A percentile compares a stretch with the other conserved stretches of the same genome.
phyloP scores from a whole-genome alignment of 2,329 filamentous ascomycete species.

The Alternaria sp. region DNA sequence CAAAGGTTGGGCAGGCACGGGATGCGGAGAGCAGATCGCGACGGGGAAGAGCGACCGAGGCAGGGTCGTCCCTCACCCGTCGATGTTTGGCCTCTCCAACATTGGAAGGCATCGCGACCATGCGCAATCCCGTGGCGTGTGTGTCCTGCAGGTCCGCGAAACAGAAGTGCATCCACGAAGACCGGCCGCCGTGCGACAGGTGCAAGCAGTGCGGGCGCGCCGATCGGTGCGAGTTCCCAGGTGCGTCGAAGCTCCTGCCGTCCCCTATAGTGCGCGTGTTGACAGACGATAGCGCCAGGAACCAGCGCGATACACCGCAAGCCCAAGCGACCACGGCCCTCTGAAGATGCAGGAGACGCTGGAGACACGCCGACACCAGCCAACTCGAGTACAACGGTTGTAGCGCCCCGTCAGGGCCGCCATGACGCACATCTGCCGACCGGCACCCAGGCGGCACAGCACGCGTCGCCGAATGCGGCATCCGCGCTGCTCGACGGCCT shows the following conservation, averaged over 20 bases:
- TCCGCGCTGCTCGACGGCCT: constrained; percentile 39
- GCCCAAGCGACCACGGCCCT: constrained; percentile 45
- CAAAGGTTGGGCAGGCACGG: not conserved
- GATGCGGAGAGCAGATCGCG: constrained; percentile 5
- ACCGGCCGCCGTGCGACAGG: constrained; percentile 48
- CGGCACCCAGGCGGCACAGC: constrained; percentile 27
- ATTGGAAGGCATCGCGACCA: constrained; percentile 13
- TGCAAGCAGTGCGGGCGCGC: constrained; percentile 44
- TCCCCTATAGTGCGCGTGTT: not conserved
- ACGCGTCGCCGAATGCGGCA: constrained; percentile 32
- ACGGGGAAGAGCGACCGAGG: not conserved
- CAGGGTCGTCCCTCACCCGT: not conserved
- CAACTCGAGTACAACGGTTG: constrained; percentile 5
- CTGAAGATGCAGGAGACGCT: constrained; percentile 28
- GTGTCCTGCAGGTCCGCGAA: constrained; percentile 48
- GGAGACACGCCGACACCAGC: constrained; percentile 23
- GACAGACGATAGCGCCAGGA: constrained; percentile 40
- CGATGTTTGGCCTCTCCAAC: not conserved
- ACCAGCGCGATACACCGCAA: constrained; percentile 47
- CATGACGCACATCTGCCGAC: constrained; percentile 35
- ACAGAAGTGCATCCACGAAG: constrained; percentile 50
- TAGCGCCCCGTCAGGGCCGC: constrained; percentile 21
- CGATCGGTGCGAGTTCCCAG: constrained; percentile 35
- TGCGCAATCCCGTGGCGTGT: constrained; percentile 51
- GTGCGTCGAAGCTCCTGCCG: not conserved